Conservation (phyloP, 768 basidiomycete species). For the Suillus placidus region DNA sequence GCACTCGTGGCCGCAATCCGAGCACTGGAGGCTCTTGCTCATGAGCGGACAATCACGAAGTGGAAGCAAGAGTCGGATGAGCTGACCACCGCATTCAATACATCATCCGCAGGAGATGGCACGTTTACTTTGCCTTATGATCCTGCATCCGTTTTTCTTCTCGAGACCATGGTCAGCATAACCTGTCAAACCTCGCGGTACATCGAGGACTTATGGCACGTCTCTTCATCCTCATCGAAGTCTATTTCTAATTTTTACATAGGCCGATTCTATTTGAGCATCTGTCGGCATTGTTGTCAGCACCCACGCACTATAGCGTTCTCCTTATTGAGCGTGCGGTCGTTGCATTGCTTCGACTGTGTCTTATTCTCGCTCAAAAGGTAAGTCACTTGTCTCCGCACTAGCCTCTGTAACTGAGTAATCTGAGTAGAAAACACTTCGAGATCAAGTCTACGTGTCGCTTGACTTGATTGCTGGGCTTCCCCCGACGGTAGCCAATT, state of each 20-base stretch:
- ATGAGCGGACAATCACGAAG: slow-evolving; percentile 83
- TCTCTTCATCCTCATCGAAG: slow-evolving; percentile 6
- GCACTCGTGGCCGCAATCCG: slow-evolving; percentile 83
- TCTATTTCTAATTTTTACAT: slow-evolving; percentile 11
- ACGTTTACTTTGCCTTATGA: slow-evolving; percentile 81
- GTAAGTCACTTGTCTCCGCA: slow-evolving; percentile 42
- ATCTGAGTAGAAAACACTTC: slow-evolving; percentile 62
- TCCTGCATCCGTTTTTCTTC: slow-evolving; percentile 90
- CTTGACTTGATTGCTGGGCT: slow-evolving; percentile 87
- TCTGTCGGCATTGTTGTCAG: slow-evolving; percentile 75
- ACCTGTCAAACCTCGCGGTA: slow-evolving; percentile 73
- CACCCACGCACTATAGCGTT: slow-evolving; percentile 81
- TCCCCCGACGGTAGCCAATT: slow-evolving; percentile 71
- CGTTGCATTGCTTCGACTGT: slow-evolving; percentile 84
- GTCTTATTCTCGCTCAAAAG: slow-evolving; percentile 77
- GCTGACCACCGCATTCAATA: slow-evolving; percentile 36
- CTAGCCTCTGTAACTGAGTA: slow-evolving; percentile 6
- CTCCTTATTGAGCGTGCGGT: slow-evolving; percentile 94
- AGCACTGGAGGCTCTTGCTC: slow-evolving; percentile 87
- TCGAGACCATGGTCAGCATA: slow-evolving; percentile 95
- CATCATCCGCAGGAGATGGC: slow-evolving; percentile 42
- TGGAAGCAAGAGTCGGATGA: slow-evolving; percentile 74
- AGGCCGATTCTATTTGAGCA: slow-evolving; percentile 98
- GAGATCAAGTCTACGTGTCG: slow-evolving; percentile 94
- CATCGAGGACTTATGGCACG: slow-evolving; percentile 89